Base-by-base conservation (phyloP, 148 eudicot genomes). In the Heliamphora exappendiculata region DNA sequence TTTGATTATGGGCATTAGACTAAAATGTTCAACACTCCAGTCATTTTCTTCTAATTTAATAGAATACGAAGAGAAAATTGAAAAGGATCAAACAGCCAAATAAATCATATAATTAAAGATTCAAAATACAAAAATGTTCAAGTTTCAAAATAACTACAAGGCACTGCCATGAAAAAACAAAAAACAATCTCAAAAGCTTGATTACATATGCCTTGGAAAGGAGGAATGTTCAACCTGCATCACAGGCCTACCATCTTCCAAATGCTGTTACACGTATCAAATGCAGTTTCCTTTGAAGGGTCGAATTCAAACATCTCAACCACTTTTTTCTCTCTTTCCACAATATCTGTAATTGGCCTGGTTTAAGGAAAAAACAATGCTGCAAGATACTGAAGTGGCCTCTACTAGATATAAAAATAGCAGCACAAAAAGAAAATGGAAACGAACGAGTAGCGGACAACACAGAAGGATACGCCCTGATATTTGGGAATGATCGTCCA, bases 401-500 rank as follows among this genome's bases (percentile, higher is more conserved):
- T 41, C 1, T 45, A 28, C 22, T 7, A 37, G 55, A 51, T 16
- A 9, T 29, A 55, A 49, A 24, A 45, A 36, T 57, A 75, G 19
- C 49, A 74, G 13, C 55, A 77, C 17, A 5, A 54, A 13, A 47
- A 19, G 17, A 0, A 55, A 53, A 24, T 55, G 62, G 20, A 70
- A 3, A 41, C 3, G 36, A 77, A 62, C 3, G 1, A 24, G 42
- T 42, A n/a, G 26, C 5, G 45, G 14, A 19, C 24, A 4, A 44
- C 24, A 17, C 20, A 73, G 22, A 91, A 89, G 97, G 95, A 91
- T 94, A 94, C 98, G 82, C 54, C 97, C 96, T 58, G 81, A 85
- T 76, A 91, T 79, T 70, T 63, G 86, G 16, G 87, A 84, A 28
- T 72, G 76, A 58, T 73, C 86, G 57, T 87, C 84, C 81, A 90